Evolutionary conservation across 202 grass and related monocot genomes (phyloP), one percentile per base, ranked within the genome.

Genomic region (Setaria italica): DNA sequence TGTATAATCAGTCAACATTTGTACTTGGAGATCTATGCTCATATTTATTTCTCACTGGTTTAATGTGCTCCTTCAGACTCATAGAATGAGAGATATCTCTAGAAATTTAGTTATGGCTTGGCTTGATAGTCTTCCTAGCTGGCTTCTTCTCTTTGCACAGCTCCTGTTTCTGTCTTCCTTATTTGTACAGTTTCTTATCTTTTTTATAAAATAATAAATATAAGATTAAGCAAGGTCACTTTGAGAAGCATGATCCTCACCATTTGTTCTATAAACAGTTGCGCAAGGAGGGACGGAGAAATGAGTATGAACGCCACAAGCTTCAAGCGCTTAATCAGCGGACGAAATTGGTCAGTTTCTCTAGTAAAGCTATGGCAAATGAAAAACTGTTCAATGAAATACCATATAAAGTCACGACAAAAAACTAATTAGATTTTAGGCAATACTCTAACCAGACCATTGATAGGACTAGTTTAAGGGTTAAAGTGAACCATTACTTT

Each of bases 281-380:
- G 60, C 88, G 85, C 77, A 99, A 99, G 67, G 97, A 99, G 84
- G 97, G 97, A 39, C 87, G 97, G 81, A 92, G 88, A 94, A 99
- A 97, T 90, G 97, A 99, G 87, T 99, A 97, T 54, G 97, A 99
- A 87, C 92, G 97, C 13, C 94, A 99, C 88, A 99, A 99, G 81
- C 97, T 99, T 91, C 94, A 97, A 85, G 92, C 97, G 57, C 83
- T 99, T 88, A 99, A 95, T 84, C 97, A 99, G 74, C 78, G 97
- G 66, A 94, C 97, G 78, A 99, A 99, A 79, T 72, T 97, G 92
- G 97, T 97, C 86, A 67, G 46, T 73, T 82, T 55, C 33, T 56
- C 42, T 72, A 64, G 29, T 67, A 54, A 74, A 62, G 19, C 51
- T 17, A 7, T 35, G 59, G 48, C 19, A 64, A 74, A 74, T 35